These are phyloP conservation scores for Furcasterigmium furcatum DNA, from an alignment of 2,329 filamentous ascomycete genomes.

Conservation along the genomic window DNA sequence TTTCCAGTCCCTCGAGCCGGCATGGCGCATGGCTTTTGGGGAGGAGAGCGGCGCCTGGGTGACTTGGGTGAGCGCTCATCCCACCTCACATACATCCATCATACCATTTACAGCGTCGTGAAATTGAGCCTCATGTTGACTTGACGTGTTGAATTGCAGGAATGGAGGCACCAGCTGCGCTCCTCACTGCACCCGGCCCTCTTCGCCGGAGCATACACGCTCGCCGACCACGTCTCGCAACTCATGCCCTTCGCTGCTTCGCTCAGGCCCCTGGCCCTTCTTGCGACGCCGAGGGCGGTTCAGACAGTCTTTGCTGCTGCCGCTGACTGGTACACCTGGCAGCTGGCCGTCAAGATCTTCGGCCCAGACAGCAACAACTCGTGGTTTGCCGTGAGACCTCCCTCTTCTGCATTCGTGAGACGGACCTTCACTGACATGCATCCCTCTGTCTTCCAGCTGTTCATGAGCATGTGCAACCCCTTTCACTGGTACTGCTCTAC, in stretches of 20 bases:
- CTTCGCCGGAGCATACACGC: constrained; percentile 73
- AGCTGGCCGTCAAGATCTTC: constrained; percentile 71
- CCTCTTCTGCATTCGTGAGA: neutral
- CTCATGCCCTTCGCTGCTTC: constrained; percentile 41
- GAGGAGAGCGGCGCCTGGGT: constrained; percentile 77
- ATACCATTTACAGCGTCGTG: neutral
- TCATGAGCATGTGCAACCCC: constrained; percentile 70
- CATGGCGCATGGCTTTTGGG: constrained; percentile 87
- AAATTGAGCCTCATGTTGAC: neutral
- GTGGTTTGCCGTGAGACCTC: constrained; percentile 63
- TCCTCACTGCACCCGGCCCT: constrained; percentile 89
- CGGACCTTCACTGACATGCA: neutral
- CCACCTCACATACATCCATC: neutral
- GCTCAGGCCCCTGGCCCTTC: constrained; percentile 62
- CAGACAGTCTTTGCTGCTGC: constrained; percentile 77
- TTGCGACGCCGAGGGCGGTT: constrained; percentile 68
- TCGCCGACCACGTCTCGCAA: constrained; percentile 53
- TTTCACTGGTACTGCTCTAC: constrained; percentile 98
- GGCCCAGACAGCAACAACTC: constrained; percentile 61
- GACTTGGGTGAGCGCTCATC: constrained; percentile 76
- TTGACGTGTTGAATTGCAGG: constrained; percentile 54
- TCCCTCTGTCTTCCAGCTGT: constrained; percentile 46
- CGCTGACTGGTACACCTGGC: constrained; percentile 86
- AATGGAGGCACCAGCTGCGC: constrained; percentile 86
- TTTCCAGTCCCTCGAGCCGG: constrained; percentile 92